A percentile compares a stretch with the other conserved stretches of the same genome.
Evolutionary conservation across 805 yeast genomes (phyloP).

Genomic region (Lachancea lanzarotensis): DNA sequence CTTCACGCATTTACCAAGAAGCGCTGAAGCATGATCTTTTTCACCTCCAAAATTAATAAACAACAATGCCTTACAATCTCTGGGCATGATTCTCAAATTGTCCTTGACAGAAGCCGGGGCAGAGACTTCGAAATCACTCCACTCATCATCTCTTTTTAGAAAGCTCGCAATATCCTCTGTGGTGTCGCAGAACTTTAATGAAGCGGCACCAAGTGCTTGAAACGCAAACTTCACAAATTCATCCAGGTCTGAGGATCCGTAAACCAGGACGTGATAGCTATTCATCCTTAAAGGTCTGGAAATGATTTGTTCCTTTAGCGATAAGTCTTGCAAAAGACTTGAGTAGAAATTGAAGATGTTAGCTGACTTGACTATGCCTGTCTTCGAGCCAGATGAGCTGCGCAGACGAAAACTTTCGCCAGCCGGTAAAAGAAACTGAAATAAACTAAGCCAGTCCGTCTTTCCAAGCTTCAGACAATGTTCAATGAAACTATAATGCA

Average conservation of each 20-base stretch:
- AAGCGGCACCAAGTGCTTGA: slow-evolving; percentile 19
- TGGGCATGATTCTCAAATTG: background rate
- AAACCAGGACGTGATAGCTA: slow-evolving; percentile 33
- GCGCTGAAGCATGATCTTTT: background rate
- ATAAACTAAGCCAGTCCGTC: slow-evolving; percentile 33
- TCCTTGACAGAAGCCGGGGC: background rate
- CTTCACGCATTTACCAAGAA: background rate
- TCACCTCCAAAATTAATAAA: slow-evolving; percentile 17
- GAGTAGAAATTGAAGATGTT: slow-evolving; percentile 41
- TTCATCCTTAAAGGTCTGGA: slow-evolving; percentile 21
- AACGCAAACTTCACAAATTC: slow-evolving; percentile 23
- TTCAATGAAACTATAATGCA: slow-evolving; percentile 50
- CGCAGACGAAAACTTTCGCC: slow-evolving; percentile 52
- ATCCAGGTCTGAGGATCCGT: slow-evolving; percentile 25
- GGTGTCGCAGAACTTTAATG: background rate
- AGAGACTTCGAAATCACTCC: background rate
- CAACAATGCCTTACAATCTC: slow-evolving; percentile 11
- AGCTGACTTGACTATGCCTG: slow-evolving; percentile 39
- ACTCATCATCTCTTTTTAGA: background rate
- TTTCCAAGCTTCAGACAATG: slow-evolving; percentile 37
- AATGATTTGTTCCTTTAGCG: slow-evolving; percentile 37
- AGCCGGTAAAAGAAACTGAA: slow-evolving; percentile 57
- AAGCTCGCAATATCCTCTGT: background rate
- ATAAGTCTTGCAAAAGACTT: slow-evolving; percentile 30
- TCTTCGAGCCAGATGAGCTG: slow-evolving; percentile 2